Evolutionary conservation across 2,329 filamentous ascomycete species (phyloP).

Genomic region (Samsoniella hepiali): DNA sequence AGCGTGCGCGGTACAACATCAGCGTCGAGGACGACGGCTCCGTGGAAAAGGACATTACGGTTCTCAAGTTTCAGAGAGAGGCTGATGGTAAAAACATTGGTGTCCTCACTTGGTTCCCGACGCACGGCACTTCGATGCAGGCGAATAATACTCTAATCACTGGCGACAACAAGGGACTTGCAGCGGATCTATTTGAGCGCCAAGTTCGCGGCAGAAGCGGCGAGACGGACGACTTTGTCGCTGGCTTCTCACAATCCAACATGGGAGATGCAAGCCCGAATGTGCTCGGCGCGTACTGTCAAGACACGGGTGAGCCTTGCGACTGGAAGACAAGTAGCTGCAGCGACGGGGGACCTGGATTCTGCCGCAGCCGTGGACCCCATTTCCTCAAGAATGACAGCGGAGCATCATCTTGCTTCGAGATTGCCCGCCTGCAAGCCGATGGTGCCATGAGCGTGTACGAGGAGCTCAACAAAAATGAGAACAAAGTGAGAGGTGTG

Average conservation of each 20-base stretch:
- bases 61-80: slow-evolving; percentile 69
- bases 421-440: slow-evolving; percentile 68
- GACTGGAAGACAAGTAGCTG: slow-evolving; percentile 79
- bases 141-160: slow-evolving; percentile 87
- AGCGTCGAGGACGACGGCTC: slow-evolving; percentile 38
- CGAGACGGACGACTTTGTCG: slow-evolving; percentile 68
- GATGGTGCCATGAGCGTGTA: slow-evolving; percentile 51
- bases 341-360: slow-evolving; percentile 58
- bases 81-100: slow-evolving; percentile 72
- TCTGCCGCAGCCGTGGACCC: slow-evolving; percentile 69
- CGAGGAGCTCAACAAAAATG: slow-evolving; percentile 44
- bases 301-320: slow-evolving; percentile 70
- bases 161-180: slow-evolving; percentile 92
- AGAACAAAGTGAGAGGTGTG: slow-evolving; percentile 56
- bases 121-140: slow-evolving; percentile 85
- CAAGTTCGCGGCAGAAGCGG: slow-evolving; percentile 53
- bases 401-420: slow-evolving; percentile 71
- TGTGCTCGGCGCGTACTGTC: slow-evolving; percentile 77
- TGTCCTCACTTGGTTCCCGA: slow-evolving; percentile 85
- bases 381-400: slow-evolving; percentile 63
- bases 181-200: slow-evolving; percentile 78
- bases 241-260: slow-evolving; percentile 87
- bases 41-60: slow-evolving; percentile 72
- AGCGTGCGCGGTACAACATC: slow-evolving; percentile 62
- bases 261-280: slow-evolving; percentile 90